These are phyloP conservation scores for Saccharomycopsis selenospora DNA, from an alignment of 805 yeast species.

Conservation along the genomic window DNA sequence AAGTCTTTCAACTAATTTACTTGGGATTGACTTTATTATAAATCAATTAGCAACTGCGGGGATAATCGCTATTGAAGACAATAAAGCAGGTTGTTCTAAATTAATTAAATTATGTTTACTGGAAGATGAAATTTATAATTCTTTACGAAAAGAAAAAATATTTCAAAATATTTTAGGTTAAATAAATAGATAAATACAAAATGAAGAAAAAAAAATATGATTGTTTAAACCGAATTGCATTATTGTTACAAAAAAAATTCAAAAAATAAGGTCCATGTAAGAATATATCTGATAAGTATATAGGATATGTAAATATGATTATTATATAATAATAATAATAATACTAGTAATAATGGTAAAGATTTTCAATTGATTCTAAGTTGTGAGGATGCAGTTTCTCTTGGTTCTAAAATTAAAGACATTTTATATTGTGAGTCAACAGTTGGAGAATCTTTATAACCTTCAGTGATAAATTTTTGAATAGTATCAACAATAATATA, in stretches of 20 bases:
- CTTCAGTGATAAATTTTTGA: constrained; percentile 35
- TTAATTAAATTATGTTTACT: constrained; percentile 60
- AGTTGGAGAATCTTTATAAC: constrained; percentile 42
- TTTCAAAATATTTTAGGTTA: constrained; percentile 19
- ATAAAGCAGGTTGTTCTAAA: constrained; percentile 60
- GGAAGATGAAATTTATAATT: constrained; percentile 58
- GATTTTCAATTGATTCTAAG: constrained; percentile 8
- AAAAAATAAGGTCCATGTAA: no score
- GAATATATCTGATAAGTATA: no score
- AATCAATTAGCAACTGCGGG: constrained; percentile 77
- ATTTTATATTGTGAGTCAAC: constrained; percentile 75
- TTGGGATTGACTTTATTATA: constrained; percentile 53
- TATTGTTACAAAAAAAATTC: no score
- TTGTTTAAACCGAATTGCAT: no score
- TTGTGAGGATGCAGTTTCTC: constrained; percentile 29
- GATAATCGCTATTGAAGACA: constrained; percentile 57
- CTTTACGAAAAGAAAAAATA: constrained; percentile 48
- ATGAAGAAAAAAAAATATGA: no score
- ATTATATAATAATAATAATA: no score
- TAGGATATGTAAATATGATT: no score
- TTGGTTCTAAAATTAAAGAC: constrained; percentile 71
- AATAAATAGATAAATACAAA: no score
- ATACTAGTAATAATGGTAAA: no score
- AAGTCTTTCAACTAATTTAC: constrained; percentile 24
- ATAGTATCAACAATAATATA: constrained; percentile 58